Evolutionary conservation across 2,329 filamentous ascomycete species (phyloP).

Genomic region (Alternaria infectoria): DNA sequence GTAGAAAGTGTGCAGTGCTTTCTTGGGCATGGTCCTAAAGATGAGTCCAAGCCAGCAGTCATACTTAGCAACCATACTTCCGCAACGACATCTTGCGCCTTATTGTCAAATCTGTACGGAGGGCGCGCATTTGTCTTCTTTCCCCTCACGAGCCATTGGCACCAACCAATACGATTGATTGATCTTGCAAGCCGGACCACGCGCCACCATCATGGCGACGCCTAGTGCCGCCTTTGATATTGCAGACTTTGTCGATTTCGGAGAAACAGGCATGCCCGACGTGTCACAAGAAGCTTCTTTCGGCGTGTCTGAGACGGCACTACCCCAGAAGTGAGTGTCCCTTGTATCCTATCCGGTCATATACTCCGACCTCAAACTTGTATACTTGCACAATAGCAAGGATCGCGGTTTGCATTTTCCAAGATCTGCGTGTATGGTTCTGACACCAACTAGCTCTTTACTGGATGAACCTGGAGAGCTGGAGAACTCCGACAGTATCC

Average conservation of each 20-base stretch:
- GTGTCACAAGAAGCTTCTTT: conserved; percentile 16
- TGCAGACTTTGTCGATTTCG: conserved; percentile 49
- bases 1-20: conserved; percentile 7
- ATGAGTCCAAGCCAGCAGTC: conserved; percentile 13
- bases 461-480: conserved; percentile 4
- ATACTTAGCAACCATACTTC: conserved; percentile 17
- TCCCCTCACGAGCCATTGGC: not conserved
- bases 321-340: conserved; percentile 23
- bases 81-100: conserved; percentile 22
- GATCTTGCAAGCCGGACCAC: not conserved
- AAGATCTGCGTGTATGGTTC: not conserved
- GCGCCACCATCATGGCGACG: conserved; percentile 32
- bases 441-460: conserved; percentile 11
- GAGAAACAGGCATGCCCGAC: conserved; percentile 45
- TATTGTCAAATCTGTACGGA: conserved; percentile 20
- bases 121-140: conserved; percentile 25
- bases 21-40: conserved; percentile 3
- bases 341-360: not conserved
- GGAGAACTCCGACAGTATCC: conserved; percentile 7
- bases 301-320: not conserved
- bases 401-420: not conserved
- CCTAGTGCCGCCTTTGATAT: conserved; percentile 39
- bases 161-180: not conserved
- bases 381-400: not conserved
- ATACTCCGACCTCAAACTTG: not conserved